Conservation (phyloP, 1,284 basidiomycete genomes). For the Ganoderma lingzhi region DNA sequence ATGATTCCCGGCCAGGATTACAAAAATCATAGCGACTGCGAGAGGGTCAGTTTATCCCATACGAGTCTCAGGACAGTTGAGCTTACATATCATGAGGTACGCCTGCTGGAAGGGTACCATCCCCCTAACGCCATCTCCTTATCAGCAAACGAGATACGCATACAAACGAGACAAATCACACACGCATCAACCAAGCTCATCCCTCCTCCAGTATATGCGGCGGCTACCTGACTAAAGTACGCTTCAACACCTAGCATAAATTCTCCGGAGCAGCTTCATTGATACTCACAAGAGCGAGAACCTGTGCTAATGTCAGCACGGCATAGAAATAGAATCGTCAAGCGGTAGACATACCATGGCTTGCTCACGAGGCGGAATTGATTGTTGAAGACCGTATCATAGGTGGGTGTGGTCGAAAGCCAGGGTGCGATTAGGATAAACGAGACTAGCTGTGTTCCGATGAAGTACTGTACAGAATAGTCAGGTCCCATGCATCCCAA, state of each 20-base stretch:
- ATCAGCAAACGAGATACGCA: background rate
- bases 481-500: background rate
- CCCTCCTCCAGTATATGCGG: constrained; percentile 63
- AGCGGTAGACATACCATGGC: constrained; percentile 50
- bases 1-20: constrained; percentile 62
- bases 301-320: constrained; percentile 39
- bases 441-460: constrained; percentile 59
- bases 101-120: constrained; percentile 64
- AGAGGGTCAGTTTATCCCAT: background rate
- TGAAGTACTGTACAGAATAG: constrained; percentile 52
- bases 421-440: constrained; percentile 68
- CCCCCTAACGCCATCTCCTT: constrained; percentile 43
- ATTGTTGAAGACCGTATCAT: constrained; percentile 53
- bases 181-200: constrained; percentile 61
- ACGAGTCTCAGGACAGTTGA: background rate
- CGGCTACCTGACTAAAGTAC: constrained; percentile 49
- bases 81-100: constrained; percentile 60
- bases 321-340: background rate
- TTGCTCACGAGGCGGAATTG: constrained; percentile 57
- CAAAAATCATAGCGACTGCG: constrained; percentile 55
- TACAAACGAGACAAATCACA: constrained; percentile 26
- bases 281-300: constrained; percentile 49
- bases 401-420: constrained; percentile 50
- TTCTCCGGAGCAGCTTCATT: too few species aligned
- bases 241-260: background rate